Evolutionary conservation across 1,284 basidiomycete species (phyloP).

Genomic region (Sparassis latifolia): DNA sequence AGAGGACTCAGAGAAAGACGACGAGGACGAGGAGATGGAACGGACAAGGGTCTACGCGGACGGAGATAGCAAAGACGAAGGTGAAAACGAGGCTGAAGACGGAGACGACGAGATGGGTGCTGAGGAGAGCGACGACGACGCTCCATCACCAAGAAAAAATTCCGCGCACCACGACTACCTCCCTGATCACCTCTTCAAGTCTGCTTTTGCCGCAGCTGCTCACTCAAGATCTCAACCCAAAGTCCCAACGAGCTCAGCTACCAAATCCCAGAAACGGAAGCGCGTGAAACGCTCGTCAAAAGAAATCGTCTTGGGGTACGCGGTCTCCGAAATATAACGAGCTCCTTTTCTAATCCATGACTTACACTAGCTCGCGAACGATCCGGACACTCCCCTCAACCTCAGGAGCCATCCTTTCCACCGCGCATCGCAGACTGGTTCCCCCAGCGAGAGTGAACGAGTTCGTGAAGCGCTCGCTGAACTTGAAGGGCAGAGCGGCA

Average conservation of each 20-base stretch:
- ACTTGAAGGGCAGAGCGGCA: conserved; percentile 18
- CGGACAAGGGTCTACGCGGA: conserved; percentile 2
- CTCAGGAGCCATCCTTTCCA: conserved; percentile 5
- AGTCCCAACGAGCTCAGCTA: conserved; percentile 3
- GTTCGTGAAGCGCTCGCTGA: conserved; percentile 23
- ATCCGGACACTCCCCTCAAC: conserved; percentile 24
- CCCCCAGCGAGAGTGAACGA: conserved; percentile 19
- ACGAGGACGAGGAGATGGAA: conserved; percentile 1
- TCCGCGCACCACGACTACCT: conserved; percentile 23
- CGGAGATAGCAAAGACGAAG: neutral
- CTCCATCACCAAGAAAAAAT: neutral
- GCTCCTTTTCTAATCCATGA: neutral
- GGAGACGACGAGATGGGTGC: neutral
- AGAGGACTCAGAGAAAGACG: conserved; percentile 9
- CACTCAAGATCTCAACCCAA: conserved; percentile 11
- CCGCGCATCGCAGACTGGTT: conserved; percentile 14
- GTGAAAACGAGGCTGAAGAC: neutral
- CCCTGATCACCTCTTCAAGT: conserved; percentile 30
- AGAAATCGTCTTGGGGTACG: conserved; percentile 28
- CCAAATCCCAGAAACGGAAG: conserved; percentile 19
- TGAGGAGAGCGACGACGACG: conserved; percentile 1
- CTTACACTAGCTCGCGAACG: conserved; percentile 20
- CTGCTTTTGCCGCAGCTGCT: conserved; percentile 16
- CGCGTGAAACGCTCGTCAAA: conserved; percentile 16
- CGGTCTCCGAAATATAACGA: neutral